These are phyloP conservation scores for Trichocomaceae sp. DNA, from an alignment of 2,329 filamentous ascomycete species.

Conservation along the genomic window DNA sequence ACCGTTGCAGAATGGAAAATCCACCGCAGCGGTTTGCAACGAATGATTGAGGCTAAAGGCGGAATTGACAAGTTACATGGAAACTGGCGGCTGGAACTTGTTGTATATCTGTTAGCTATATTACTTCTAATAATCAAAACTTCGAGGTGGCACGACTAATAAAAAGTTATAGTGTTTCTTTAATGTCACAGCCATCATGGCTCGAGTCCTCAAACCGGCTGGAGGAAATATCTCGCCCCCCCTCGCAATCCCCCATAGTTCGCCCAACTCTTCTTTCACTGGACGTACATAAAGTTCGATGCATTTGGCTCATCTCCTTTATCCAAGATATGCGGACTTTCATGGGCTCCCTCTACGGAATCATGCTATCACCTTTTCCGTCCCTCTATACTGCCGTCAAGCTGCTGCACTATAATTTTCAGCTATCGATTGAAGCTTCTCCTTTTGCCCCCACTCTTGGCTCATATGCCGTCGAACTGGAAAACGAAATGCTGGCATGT, in stretches of 20 bases:
- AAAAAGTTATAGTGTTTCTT: not conserved
- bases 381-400: not conserved
- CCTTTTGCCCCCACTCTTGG: not conserved
- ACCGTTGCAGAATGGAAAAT: slow-evolving; percentile 28
- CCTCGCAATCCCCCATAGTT: not conserved
- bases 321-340: slow-evolving; percentile 26
- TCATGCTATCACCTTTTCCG: slow-evolving; percentile 5
- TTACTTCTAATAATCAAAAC: not conserved
- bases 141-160: not conserved
- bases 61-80: slow-evolving; percentile 23
- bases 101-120: slow-evolving; percentile 3
- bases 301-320: slow-evolving; percentile 26
- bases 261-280: slow-evolving; percentile 18
- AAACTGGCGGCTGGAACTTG: slow-evolving; percentile 22
- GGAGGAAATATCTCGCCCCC: not conserved
- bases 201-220: not conserved
- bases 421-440: not conserved
- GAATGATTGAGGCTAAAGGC: slow-evolving; percentile 30
- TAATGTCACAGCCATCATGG: not conserved
- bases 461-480: not conserved
- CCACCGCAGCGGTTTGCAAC: slow-evolving; percentile 26
- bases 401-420: not conserved
- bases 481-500: slow-evolving; percentile 8
- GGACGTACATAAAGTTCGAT: slow-evolving; percentile 23
- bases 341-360: slow-evolving; percentile 18